These are phyloP conservation scores for Hydnomerulius pinastri DNA, from an alignment of 768 basidiomycete species.

Conservation along the genomic window DNA sequence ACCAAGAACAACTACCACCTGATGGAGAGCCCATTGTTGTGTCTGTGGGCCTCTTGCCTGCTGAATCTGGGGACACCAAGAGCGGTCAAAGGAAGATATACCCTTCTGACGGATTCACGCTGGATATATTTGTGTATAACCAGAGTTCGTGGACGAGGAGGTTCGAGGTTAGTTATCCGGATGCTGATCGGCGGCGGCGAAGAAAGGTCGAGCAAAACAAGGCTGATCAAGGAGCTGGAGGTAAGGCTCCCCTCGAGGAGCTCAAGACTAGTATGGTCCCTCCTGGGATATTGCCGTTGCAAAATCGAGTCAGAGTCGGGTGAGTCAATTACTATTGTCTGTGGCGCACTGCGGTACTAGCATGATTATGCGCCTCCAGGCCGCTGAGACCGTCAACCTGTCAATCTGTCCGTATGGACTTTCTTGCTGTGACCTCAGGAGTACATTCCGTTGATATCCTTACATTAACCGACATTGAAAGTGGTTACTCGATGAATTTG, in stretches of 20 bases:
- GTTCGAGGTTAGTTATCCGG: conserved; percentile 75
- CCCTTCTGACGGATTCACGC: conserved; percentile 71
- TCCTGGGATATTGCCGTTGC: conserved; percentile 73
- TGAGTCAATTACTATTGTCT: conserved; percentile 38
- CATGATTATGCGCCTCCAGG: conserved; percentile 37
- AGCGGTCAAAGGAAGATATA: conserved; percentile 53
- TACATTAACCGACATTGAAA: conserved; percentile 74
- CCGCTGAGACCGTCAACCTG: conserved; percentile 80
- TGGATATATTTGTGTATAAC: conserved; percentile 90
- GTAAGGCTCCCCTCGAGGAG: conserved; percentile 25
- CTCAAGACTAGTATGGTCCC: conserved; percentile 31
- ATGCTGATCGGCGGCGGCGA: conserved; percentile 45
- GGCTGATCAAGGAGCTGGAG: conserved; percentile 16
- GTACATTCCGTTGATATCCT: conserved; percentile 75
- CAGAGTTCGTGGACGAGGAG: conserved; percentile 72
- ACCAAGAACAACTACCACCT: conserved; percentile 11
- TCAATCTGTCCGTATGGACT: conserved; percentile 85
- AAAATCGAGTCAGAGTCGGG: conserved; percentile 81
- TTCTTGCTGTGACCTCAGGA: conserved; percentile 77
- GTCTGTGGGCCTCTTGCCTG: conserved; percentile 56
- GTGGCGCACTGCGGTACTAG: conserved; percentile 1
- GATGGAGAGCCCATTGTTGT: conserved; percentile 65
- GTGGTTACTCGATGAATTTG: conserved; percentile 70
- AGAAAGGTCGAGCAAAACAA: conserved; percentile 38
- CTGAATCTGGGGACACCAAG: conserved; percentile 16